Conservation (phyloP, 108 stramenopile species). For the Aurantiochytrium sp. region DNA sequence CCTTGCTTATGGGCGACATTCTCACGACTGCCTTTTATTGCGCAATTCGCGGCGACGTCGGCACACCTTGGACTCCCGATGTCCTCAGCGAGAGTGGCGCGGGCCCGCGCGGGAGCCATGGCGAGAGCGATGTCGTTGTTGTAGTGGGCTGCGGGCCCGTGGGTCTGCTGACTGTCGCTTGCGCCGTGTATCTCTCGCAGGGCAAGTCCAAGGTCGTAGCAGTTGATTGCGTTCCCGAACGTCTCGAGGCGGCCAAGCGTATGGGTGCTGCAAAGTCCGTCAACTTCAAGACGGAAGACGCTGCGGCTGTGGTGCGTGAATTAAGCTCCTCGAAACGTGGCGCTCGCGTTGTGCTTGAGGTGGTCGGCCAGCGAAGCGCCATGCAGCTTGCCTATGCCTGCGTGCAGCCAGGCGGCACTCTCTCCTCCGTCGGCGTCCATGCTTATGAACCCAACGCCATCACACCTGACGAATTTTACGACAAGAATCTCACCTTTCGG, state of each 20-base stretch:
- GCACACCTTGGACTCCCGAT: background rate
- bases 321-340: background rate
- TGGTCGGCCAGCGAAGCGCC: background rate
- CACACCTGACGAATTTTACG: background rate
- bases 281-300: background rate
- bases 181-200: background rate
- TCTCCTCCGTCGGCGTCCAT: background rate
- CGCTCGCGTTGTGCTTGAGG: background rate
- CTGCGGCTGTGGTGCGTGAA: background rate
- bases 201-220: background rate
- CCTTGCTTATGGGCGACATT: background rate
- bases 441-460: background rate
- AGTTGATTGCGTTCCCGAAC: background rate
- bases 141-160: constrained; percentile 6
- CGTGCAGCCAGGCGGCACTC: background rate
- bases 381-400: background rate
- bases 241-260: background rate
- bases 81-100: background rate
- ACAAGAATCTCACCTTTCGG: constrained; percentile 9
- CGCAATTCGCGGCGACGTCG: background rate
- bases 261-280: background rate
- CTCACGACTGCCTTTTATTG: background rate
- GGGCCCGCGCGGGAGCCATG: background rate
- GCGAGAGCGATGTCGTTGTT: background rate
- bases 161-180: background rate